These are phyloP conservation scores for Debaryomyces prosopidis DNA, from an alignment of 805 yeast species.

Conservation along the genomic window DNA sequence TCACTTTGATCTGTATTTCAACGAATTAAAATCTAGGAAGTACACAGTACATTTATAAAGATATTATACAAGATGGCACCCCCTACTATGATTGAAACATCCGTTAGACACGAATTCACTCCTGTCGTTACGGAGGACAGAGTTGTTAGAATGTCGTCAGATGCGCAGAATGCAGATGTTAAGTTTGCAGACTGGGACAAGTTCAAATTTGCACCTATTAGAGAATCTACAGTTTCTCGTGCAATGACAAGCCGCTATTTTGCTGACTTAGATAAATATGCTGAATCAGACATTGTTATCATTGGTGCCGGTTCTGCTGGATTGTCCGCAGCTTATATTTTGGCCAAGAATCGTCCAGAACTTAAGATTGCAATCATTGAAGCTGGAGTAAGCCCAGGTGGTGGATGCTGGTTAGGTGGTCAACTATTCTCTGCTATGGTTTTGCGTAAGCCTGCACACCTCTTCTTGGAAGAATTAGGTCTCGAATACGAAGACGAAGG, in stretches of 20 bases:
- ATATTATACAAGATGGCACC: slow-evolving; percentile 26
- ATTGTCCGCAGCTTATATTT: slow-evolving; percentile 69
- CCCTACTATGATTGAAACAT: slow-evolving; percentile 32
- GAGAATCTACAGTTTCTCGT: slow-evolving; percentile 77
- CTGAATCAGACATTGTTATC: slow-evolving; percentile 73
- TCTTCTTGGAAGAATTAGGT: slow-evolving; percentile 62
- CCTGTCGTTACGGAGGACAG: slow-evolving; percentile 3
- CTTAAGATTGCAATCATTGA: slow-evolving; percentile 72
- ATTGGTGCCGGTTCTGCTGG: slow-evolving; percentile 83
- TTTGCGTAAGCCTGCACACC: slow-evolving; percentile 75
- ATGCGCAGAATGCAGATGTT: slow-evolving; percentile 22
- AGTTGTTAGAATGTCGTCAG: slow-evolving; percentile 15
- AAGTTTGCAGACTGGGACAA: slow-evolving; percentile 62
- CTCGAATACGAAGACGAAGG: slow-evolving; percentile 77
- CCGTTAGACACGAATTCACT: slow-evolving; percentile 11
- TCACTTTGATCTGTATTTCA: background rate
- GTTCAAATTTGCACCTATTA: slow-evolving; percentile 68
- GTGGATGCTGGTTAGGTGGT: slow-evolving; percentile 80
- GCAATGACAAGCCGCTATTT: slow-evolving; percentile 80
- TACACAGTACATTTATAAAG: background rate
- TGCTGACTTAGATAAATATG: slow-evolving; percentile 68
- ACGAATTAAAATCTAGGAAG: background rate
- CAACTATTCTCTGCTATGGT: slow-evolving; percentile 78
- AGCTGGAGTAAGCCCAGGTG: slow-evolving; percentile 76
- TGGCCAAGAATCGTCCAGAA: slow-evolving; percentile 75